Conservation (phyloP, 2,329 filamentous ascomycete genomes). For the Fusarium udum region DNA sequence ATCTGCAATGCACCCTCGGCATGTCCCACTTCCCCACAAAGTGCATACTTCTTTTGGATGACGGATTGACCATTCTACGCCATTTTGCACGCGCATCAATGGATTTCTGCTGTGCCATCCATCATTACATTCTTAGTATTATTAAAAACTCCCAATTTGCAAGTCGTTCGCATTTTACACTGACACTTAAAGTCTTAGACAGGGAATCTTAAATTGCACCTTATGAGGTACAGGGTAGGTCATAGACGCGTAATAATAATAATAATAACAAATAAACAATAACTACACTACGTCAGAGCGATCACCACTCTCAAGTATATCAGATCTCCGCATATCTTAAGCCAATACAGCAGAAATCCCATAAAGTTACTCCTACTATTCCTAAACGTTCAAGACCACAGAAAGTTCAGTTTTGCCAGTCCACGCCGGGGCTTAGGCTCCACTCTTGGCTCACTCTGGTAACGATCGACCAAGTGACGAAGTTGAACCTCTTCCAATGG, state of each 20-base stretch:
- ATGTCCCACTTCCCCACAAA: not conserved
- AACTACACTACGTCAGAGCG: not conserved
- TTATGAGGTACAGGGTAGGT: not conserved
- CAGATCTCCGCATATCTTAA: rapidly evolving
- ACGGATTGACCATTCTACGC: not conserved
- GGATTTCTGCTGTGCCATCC: not conserved
- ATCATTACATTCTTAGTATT: rapidly evolving
- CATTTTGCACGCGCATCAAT: not conserved
- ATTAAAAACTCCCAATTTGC: rapidly evolving
- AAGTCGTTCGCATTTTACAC: not conserved
- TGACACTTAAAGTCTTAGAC: not conserved
- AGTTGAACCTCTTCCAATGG: not conserved
- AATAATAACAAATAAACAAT: not conserved
- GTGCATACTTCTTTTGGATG: not conserved
- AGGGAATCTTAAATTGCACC: rapidly evolving
- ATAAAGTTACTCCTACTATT: not conserved
- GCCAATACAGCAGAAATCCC: not conserved
- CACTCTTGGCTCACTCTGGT: not conserved
- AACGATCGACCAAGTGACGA: not conserved
- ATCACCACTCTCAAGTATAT: not conserved
- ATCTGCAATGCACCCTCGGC: not conserved
- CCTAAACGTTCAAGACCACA: not conserved
- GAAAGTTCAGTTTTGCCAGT: not conserved
- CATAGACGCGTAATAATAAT: no score
- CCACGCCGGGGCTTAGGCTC: not conserved